These are phyloP conservation scores for Periconia sp. DNA, from an alignment of 2,329 filamentous ascomycete species.

Conservation along the genomic window DNA sequence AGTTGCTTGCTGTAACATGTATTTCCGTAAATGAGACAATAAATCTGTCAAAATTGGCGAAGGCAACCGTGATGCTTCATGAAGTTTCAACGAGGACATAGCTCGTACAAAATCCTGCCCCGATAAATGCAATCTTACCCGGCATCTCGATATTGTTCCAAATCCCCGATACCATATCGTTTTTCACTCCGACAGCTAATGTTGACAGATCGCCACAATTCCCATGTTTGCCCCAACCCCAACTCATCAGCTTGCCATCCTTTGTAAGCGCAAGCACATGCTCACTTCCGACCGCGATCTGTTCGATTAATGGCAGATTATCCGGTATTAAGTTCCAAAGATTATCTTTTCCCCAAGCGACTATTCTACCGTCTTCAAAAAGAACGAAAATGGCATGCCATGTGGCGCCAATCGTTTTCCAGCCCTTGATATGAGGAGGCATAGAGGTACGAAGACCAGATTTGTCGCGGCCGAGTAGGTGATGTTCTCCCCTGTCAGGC, in stretches of 20 bases:
- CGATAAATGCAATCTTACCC: slow-evolving; percentile 22
- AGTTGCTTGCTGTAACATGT: background rate
- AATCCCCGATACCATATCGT: slow-evolving; percentile 31
- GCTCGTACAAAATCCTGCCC: slow-evolving; percentile 31
- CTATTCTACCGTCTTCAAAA: slow-evolving; percentile 59
- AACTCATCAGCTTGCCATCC: slow-evolving; percentile 70
- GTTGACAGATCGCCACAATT: slow-evolving; percentile 69
- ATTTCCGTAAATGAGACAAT: background rate
- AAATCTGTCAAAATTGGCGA: background rate
- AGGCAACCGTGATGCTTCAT: background rate
- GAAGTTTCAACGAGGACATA: slow-evolving; percentile 20
- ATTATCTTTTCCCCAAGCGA: slow-evolving; percentile 82
- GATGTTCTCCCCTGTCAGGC: slow-evolving; percentile 59
- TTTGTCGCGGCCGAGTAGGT: slow-evolving; percentile 74
- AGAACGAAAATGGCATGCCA: slow-evolving; percentile 83
- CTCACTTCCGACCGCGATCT: slow-evolving; percentile 84
- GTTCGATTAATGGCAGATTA: slow-evolving; percentile 59
- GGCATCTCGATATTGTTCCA: slow-evolving; percentile 32
- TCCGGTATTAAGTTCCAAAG: slow-evolving; percentile 76
- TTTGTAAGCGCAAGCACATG: slow-evolving; percentile 75
- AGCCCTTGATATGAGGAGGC: slow-evolving; percentile 57
- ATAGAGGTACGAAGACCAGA: slow-evolving; percentile 64
- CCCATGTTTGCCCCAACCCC: slow-evolving; percentile 98
- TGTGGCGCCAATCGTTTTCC: slow-evolving; percentile 72
- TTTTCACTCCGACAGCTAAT: slow-evolving; percentile 15